Base-by-base conservation (phyloP, 768 basidiomycete genomes). In the Lactarius evosmus region DNA sequence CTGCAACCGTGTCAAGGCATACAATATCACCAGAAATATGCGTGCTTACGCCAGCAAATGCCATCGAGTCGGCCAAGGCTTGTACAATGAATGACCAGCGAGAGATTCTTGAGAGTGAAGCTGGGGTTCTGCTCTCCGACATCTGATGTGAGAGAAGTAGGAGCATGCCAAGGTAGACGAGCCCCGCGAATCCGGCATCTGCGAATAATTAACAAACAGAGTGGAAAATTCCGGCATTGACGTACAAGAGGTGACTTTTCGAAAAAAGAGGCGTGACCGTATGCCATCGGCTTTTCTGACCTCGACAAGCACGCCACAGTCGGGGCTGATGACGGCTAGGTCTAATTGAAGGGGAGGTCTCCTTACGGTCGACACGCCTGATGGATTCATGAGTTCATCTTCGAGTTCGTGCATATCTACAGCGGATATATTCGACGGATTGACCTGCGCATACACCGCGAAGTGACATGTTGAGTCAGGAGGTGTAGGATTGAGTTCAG, bases 31-130 rank as follows among this genome's bases (percentile, higher is more conserved):
- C 27, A 6, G 36, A 36, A n/a, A 4, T 51, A 12, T 7, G 33
- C 22, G 3, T 7, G 71, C 79, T 9, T 67, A 81, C 80, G 0
- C 89, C 89, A 22, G 91, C 90, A 72, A 96, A 95, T 0, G 90
- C 85, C 49, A 93, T 85, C 0, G 89, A 84, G 71, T 97, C 94
- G 22, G 91, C 82, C 1, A 87, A 82, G 6, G 88, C 83, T 74
- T 95, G 92, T 7, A 86, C 76, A 25, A 93, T 78, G 72, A 95
- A 93, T 1, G 87, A 84, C 88, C 91, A 94, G 7, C 89, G 78
- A 2, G 93, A 95, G 9, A 95, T 80, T 17, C 89, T 85, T 6
- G 88, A 83, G 17, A 95, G 79, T 6, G 86, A 85, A 1, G 89
- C 86, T 1, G 93, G 91, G 5, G 89, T 93, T 22, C 89, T 83